phyloP scores from a whole-genome alignment of 129 eudicot species.

The Helianthus tuberosus region DNA sequence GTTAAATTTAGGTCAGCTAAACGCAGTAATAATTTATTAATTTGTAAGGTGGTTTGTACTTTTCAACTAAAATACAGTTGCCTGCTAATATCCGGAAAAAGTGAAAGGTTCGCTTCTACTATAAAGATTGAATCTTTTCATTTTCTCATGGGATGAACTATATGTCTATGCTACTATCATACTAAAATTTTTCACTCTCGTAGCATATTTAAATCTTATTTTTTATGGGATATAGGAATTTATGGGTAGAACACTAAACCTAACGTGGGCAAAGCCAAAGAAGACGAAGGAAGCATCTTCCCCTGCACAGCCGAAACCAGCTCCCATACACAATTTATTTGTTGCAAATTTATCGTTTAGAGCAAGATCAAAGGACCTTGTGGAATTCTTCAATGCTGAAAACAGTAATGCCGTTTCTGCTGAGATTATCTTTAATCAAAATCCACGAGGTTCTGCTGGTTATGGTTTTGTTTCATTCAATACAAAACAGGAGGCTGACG shows the following conservation, averaged over 20 bases:
- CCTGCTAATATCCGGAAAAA: neutral
- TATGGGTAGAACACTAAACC: slow-evolving; percentile 74
- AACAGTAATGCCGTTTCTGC: slow-evolving; percentile 70
- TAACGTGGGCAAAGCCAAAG: slow-evolving; percentile 79
- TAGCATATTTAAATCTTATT: slow-evolving; percentile 7
- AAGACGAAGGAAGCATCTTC: slow-evolving; percentile 43
- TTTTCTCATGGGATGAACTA: neutral
- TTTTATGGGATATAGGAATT: slow-evolving; percentile 50
- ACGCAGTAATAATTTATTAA: neutral
- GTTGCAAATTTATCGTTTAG: slow-evolving; percentile 71
- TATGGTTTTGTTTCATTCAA: slow-evolving; percentile 86
- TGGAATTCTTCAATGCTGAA: slow-evolving; percentile 69
- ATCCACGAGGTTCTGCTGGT: slow-evolving; percentile 75
- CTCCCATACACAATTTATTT: slow-evolving; percentile 73
- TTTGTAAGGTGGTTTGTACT: neutral
- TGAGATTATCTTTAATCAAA: slow-evolving; percentile 65
- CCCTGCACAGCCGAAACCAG: slow-evolving; percentile 52
- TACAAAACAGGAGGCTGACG: slow-evolving; percentile 76
- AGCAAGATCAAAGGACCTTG: slow-evolving; percentile 81
- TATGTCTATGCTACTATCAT: neutral
- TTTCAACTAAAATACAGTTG: neutral
- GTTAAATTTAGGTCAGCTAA: neutral
- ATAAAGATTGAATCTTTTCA: neutral
- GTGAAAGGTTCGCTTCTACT: neutral
- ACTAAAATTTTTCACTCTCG: neutral